Conservation (phyloP, 73 alveolate species). For the Breviolum minutum region DNA sequence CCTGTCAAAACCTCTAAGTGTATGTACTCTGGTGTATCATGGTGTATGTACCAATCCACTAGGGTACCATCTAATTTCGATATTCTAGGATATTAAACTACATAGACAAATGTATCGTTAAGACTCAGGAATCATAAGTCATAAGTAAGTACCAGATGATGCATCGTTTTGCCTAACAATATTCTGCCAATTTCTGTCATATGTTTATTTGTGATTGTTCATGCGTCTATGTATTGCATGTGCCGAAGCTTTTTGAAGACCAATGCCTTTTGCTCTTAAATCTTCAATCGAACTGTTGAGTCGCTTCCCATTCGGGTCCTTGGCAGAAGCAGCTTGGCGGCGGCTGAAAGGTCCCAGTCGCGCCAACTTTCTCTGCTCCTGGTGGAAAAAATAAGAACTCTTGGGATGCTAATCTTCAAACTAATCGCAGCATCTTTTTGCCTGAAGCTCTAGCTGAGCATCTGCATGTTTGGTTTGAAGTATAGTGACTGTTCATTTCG, state of each 20-base stretch:
- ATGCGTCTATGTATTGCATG: neutral
- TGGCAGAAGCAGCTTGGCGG: conserved; percentile 31
- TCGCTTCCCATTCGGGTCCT: neutral
- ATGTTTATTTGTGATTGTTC: too few relatives aligned
- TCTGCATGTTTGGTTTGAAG: neutral
- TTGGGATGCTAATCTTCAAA: neutral
- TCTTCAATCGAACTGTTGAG: neutral
- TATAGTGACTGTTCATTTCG: neutral
- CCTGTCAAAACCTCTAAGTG: too few relatives aligned
- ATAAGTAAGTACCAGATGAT: too few relatives aligned
- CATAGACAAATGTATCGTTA: too few relatives aligned
- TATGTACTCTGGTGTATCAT: too few relatives aligned
- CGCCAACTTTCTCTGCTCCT: conserved; percentile 40
- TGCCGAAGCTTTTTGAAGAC: neutral
- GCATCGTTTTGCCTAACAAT: too few relatives aligned
- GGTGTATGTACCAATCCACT: too few relatives aligned
- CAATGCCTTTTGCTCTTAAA: neutral
- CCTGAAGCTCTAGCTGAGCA: neutral
- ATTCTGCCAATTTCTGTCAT: too few relatives aligned
- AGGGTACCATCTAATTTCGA: too few relatives aligned
- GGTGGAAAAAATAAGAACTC: neutral
- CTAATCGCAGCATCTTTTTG: too few relatives aligned
- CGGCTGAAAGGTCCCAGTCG: conserved; percentile 60
- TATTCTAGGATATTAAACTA: too few relatives aligned
- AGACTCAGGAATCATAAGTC: too few relatives aligned